Conservation (phyloP, 768 basidiomycete species). For the Exidia glandulosa region DNA sequence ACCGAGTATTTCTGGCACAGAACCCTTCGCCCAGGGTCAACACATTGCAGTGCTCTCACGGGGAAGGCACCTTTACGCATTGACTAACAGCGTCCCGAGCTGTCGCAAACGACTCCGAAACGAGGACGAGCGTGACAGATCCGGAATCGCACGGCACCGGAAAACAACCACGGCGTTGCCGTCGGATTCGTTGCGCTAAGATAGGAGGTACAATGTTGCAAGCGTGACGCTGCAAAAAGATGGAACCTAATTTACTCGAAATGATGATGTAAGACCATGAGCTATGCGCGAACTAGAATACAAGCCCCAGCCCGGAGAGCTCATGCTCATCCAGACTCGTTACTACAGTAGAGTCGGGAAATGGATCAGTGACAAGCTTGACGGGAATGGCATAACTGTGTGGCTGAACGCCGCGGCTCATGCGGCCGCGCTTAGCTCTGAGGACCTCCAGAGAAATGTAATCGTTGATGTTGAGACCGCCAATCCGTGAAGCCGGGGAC, state of each 20-base stretch:
- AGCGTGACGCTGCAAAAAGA: not conserved
- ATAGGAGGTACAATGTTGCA: no score
- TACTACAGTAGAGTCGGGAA: conserved; percentile 8
- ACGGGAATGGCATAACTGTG: not conserved
- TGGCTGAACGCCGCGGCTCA: not conserved
- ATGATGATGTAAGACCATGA: not conserved
- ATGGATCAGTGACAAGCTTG: not conserved
- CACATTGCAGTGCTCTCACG: no score
- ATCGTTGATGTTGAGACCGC: not conserved
- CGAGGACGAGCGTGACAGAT: no score
- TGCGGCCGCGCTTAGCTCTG: not conserved
- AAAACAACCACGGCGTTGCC: no score
- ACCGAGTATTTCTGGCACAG: no score
- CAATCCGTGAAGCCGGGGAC: not conserved
- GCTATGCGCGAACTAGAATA: not conserved
- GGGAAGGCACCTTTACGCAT: no score
- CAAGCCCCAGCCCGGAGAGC: not conserved
- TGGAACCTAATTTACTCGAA: not conserved
- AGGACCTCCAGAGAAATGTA: not conserved
- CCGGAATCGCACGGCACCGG: no score
- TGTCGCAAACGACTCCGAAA: no score
- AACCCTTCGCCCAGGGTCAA: no score
- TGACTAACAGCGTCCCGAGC: no score
- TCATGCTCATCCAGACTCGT: not conserved
- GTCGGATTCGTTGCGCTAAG: no score